phyloP scores from a whole-genome alignment of 371 early-diverging fungal species.

The Rhizopus microsporus region DNA sequence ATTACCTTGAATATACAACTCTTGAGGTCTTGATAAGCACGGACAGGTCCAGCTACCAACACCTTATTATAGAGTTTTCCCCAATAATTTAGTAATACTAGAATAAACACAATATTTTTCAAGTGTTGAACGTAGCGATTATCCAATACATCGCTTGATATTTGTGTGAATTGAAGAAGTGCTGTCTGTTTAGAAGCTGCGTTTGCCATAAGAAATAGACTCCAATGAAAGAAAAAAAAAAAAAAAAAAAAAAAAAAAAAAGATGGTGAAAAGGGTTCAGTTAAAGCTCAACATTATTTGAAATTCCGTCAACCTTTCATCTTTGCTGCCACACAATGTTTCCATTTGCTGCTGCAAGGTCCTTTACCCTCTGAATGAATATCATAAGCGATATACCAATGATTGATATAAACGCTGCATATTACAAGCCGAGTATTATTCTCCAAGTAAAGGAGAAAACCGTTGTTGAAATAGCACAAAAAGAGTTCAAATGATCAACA shows the following conservation, averaged over 20 bases:
- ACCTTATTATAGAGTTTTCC: slow-evolving; percentile 55
- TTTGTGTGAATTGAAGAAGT: slow-evolving; percentile 12
- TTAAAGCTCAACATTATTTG: too few relatives aligned
- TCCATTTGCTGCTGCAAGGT: too few relatives aligned
- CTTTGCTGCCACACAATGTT: too few relatives aligned
- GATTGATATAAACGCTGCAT: too few relatives aligned
- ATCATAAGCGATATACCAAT: too few relatives aligned
- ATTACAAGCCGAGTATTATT: too few relatives aligned
- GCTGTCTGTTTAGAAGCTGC: background rate
- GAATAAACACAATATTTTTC: slow-evolving; percentile 63
- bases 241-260: background rate
- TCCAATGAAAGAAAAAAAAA: slow-evolving; percentile 2
- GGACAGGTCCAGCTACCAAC: slow-evolving; percentile 56
- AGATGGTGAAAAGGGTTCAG: too few relatives aligned
- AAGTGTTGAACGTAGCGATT: slow-evolving; percentile 20
- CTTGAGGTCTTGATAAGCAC: slow-evolving; percentile 55
- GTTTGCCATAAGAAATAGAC: slow-evolving; percentile 5
- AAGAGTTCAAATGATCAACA: background rate
- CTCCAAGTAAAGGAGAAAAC: too few relatives aligned
- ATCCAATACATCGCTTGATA: slow-evolving; percentile 17
- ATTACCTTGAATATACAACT: slow-evolving; percentile 44
- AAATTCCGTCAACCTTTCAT: too few relatives aligned
- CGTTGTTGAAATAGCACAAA: too few relatives aligned
- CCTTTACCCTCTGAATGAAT: too few relatives aligned
- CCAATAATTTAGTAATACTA: slow-evolving; percentile 57